Evolutionary conservation across 768 basidiomycete species (phyloP).

Genomic region (Phaeotremella skinneri): DNA sequence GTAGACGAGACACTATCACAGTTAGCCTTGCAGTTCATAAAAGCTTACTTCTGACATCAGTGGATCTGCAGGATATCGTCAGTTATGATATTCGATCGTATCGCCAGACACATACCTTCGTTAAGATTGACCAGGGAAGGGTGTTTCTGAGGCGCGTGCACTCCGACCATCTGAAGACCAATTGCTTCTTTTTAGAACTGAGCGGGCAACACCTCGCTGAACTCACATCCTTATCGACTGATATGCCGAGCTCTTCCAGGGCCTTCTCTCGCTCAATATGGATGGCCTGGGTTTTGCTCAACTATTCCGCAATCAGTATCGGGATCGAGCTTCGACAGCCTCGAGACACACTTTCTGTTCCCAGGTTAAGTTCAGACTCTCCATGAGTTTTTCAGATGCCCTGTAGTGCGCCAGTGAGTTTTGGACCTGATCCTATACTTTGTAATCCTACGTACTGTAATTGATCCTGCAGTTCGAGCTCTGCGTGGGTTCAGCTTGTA

Average conservation of each 20-base stretch:
- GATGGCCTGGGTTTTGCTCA: conserved; percentile 84
- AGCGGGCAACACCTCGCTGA: neutral
- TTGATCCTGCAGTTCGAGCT: conserved; percentile 96
- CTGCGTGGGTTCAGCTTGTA: neutral
- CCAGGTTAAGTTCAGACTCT: conserved; percentile 91
- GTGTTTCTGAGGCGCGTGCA: conserved; percentile 91
- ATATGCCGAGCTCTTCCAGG: conserved; percentile 93
- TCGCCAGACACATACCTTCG: conserved; percentile 40
- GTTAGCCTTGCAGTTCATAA: neutral
- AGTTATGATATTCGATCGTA: conserved; percentile 57
- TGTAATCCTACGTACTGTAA: conserved; percentile 57
- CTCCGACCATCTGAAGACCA: conserved; percentile 70
- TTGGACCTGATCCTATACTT: no score
- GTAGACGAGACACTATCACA: conserved; percentile 54
- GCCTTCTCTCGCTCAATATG: conserved; percentile 98
- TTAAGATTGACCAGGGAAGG: conserved; percentile 50
- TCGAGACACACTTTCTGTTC: conserved; percentile 59
- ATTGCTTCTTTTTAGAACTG: neutral
- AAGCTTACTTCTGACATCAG: conserved; percentile 26
- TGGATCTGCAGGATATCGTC: conserved; percentile 56
- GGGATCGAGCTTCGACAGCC: conserved; percentile 8
- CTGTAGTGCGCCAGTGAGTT: neutral
- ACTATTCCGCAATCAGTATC: conserved; percentile 55
- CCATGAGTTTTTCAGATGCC: conserved; percentile 79
- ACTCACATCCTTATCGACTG: conserved; percentile 75